Percentiles rank a stretch among this genome's conserved stretches.
Conservation (phyloP, 495 filamentous ascomycete genomes). For the Xylaria castorea region DNA sequence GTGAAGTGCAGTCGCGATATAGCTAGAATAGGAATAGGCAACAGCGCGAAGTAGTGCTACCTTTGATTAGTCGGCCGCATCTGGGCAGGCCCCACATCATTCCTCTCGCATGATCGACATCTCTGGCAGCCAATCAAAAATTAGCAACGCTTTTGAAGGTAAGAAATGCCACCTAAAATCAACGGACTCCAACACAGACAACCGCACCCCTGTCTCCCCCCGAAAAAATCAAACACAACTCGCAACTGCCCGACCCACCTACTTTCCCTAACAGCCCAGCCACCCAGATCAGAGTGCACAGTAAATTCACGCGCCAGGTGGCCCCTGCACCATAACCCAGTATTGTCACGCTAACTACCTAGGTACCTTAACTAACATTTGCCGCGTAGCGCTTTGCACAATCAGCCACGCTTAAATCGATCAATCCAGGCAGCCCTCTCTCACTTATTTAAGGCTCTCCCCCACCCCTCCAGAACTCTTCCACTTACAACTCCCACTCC, state of each 20-base stretch:
- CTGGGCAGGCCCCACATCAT: conserved; percentile 3
- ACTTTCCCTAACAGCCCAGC: background rate
- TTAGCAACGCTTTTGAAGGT: conserved; percentile 28
- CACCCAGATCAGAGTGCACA: background rate
- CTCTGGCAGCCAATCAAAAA: conserved; percentile 40
- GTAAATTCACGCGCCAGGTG: conserved; percentile 8
- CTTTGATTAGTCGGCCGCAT: conserved; percentile 17
- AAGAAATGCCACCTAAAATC: conserved; percentile 42
- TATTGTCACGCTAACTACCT: background rate
- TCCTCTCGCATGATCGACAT: background rate
- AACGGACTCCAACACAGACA: conserved; percentile 34
- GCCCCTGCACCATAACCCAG: background rate
- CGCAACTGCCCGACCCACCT: conserved; percentile 25
- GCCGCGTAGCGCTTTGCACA: conserved; percentile 35
- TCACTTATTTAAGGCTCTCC: conserved; percentile 55
- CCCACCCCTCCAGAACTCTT: conserved; percentile 49
- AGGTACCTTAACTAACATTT: background rate
- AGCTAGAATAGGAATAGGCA: conserved; percentile 13
- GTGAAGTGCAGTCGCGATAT: background rate
- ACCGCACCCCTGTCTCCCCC: conserved; percentile 45
- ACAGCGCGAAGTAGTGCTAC: background rate
- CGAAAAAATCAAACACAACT: conserved; percentile 38
- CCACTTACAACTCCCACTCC: conserved; percentile 42
- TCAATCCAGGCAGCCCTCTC: conserved; percentile 23
- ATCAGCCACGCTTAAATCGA: conserved; percentile 50